Evolutionary conservation across 768 basidiomycete genomes (phyloP), one percentile per base, ranked within the genome.

Genomic region (Russula abietina): DNA sequence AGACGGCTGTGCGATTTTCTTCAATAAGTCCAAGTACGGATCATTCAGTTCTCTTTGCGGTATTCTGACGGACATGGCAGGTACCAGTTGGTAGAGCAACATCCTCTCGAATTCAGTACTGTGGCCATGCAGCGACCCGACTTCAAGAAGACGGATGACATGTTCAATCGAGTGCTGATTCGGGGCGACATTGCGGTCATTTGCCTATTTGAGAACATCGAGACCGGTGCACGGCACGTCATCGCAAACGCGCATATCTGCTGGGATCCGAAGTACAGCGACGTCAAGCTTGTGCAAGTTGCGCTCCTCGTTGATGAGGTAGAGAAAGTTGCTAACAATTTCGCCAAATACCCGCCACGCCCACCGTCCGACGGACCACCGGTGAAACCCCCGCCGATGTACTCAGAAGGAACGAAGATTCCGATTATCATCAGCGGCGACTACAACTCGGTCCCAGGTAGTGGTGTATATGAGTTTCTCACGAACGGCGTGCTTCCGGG

Each of bases 131-230:
- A 93, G 69, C 85, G 93, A 30, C 84, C 88, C 55, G 93, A 95
- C 73, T 93, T 94, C 78, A 93, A 93, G 80, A 93, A 94, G 77
- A 96, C 93, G 19, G 94, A 98, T 70, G 96, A 98, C 78, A 95
- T 98, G 94, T 98, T 98, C 83, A 98, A 98, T 71, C 93, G 97
- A 36, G 93, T 98, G 59, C 83, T 98, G 68, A 89, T 89, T 65
- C 91, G 93, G 73, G 96, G 98, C 74, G 85, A 98, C 71, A 91
- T 98, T 66, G 93, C 93, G 51, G 85, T 93, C 66, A 79, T 95
- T 61, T 85, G 86, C 69, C 81, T 93, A 33, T 80, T 98, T 71
- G 97, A 99, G 77, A 88, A 89, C 75, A 84, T 83, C 64, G 81
- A 84, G 45, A 91, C 94, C 0, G 94, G 94, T 46, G 87, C 93